A percentile compares a stretch with the other conserved stretches of the same genome.
Conservation (phyloP, 495 filamentous ascomycete genomes). For the Neurospora sp. region DNA sequence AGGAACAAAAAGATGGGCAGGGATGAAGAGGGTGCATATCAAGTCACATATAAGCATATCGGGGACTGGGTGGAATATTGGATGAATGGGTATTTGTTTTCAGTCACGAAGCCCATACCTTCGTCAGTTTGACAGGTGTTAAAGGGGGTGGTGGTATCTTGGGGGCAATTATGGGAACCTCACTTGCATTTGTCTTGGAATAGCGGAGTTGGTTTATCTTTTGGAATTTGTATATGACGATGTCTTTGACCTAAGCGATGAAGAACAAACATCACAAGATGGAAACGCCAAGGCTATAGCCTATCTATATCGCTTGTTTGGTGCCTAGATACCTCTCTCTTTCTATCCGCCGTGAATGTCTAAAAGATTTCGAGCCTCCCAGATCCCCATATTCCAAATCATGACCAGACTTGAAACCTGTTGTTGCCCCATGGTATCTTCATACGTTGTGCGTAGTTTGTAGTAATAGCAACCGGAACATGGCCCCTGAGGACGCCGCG, state of each 20-base stretch:
- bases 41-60: background rate
- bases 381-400: background rate
- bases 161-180: background rate
- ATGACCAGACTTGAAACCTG: background rate
- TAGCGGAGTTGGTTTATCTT: background rate
- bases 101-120: background rate
- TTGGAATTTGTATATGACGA: background rate
- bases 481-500: background rate
- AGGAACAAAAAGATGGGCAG: background rate
- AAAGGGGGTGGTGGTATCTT: background rate
- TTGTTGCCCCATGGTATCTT: background rate
- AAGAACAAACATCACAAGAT: background rate
- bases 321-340: background rate
- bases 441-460: background rate
- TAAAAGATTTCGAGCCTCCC: background rate
- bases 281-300: background rate
- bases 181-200: background rate
- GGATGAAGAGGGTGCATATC: background rate
- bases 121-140: background rate
- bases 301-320: background rate
- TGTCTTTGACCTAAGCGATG: background rate
- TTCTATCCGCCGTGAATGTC: background rate
- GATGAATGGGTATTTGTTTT: background rate
- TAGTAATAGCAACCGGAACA: background rate
- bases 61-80: background rate